Conservation (phyloP, 1,139 yeast species). For the Blastobotrys proliferans region DNA sequence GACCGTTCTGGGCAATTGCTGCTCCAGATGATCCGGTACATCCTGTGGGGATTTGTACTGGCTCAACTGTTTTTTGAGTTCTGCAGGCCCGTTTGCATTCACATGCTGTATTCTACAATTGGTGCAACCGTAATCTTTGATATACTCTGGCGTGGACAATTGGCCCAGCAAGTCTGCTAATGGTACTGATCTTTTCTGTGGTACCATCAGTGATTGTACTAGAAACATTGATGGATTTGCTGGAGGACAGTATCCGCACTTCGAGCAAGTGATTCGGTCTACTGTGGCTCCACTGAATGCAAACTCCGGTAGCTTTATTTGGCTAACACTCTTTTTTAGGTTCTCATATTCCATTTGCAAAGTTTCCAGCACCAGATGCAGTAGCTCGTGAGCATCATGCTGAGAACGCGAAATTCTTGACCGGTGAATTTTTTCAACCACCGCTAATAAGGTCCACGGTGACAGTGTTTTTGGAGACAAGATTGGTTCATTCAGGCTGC, state of each 20-base stretch:
- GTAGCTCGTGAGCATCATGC: conserved; percentile 92
- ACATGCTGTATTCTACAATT: conserved; percentile 58
- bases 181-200: conserved; percentile 49
- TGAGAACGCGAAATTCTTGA: conserved; percentile 77
- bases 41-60: conserved; percentile 24
- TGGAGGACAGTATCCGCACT: conserved; percentile 61
- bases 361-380: conserved; percentile 76
- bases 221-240: conserved; percentile 60
- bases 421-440: conserved; percentile 70
- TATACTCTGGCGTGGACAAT: conserved; percentile 60
- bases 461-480: conserved; percentile 53
- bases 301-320: conserved; percentile 45
- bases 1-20: conserved; percentile 39
- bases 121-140: conserved; percentile 76
- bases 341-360: conserved; percentile 60
- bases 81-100: conserved; percentile 16
- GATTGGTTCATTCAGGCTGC: conserved; percentile 61
- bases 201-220: conserved; percentile 72
- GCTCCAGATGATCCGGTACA: conserved; percentile 32
- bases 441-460: conserved; percentile 74
- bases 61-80: conserved; percentile 8
- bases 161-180: conserved; percentile 53
- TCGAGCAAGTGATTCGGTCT: conserved; percentile 64
- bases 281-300: conserved; percentile 70
- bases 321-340: conserved; percentile 40